Evolutionary conservation across 495 filamentous ascomycete species (phyloP).

Genomic region (Evernia prunastri): DNA sequence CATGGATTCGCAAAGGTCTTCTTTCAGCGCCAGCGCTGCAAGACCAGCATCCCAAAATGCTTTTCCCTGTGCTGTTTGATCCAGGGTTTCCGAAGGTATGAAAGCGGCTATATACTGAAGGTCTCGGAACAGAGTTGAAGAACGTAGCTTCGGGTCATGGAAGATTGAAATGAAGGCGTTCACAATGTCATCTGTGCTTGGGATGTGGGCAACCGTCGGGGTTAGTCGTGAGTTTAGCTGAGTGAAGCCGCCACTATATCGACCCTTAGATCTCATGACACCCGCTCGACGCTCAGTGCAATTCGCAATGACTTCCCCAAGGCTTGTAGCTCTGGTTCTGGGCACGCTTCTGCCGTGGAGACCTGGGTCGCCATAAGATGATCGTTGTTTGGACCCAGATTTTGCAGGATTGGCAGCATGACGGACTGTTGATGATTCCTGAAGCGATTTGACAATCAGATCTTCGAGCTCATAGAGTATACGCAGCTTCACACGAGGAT

Average conservation of each 20-base stretch:
- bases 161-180: slow-evolving; percentile 75
- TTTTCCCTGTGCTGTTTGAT: slow-evolving; percentile 79
- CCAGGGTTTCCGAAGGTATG: slow-evolving; percentile 70
- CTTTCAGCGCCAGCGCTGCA: slow-evolving; percentile 80
- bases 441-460: slow-evolving; percentile 50
- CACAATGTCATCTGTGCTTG: slow-evolving; percentile 65
- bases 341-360: slow-evolving; percentile 17
- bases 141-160: slow-evolving; percentile 66
- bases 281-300: slow-evolving; percentile 62
- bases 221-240: background rate
- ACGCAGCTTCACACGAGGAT: slow-evolving; percentile 79
- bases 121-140: slow-evolving; percentile 89
- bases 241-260: slow-evolving; percentile 29
- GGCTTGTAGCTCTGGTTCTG: slow-evolving; percentile 34
- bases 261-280: slow-evolving; percentile 35
- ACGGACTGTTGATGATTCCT: background rate
- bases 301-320: slow-evolving; percentile 62
- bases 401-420: slow-evolving; percentile 39
- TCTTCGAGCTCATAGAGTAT: slow-evolving; percentile 77
- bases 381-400: slow-evolving; percentile 10
- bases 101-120: slow-evolving; percentile 93
- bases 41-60: slow-evolving; percentile 93
- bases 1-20: slow-evolving; percentile 83
- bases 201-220: slow-evolving; percentile 40
- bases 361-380: background rate